Evolutionary conservation across 352 stramenopile species (phyloP).

Genomic region (Aphanomyces astaci): DNA sequence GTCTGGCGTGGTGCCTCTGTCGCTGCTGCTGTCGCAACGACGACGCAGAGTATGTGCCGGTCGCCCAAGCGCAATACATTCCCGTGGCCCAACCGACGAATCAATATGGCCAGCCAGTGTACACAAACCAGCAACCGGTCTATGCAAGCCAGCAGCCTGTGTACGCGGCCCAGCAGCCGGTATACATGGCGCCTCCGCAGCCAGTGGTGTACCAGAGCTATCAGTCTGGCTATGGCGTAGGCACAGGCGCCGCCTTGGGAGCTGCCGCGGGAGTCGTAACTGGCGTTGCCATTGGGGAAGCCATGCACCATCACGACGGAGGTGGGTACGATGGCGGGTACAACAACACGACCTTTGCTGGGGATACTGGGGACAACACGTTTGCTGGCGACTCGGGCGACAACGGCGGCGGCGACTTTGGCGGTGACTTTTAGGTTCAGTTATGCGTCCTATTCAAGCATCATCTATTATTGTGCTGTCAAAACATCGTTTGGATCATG

Average conservation of each 20-base stretch:
- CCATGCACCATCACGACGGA: neutral
- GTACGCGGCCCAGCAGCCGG: neutral
- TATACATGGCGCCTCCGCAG: neutral
- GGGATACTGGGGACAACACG: neutral
- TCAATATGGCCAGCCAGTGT: neutral
- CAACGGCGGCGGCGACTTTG: constrained; percentile 7
- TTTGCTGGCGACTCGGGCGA: constrained; percentile 2
- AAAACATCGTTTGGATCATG: too few relatives aligned
- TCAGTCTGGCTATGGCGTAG: neutral
- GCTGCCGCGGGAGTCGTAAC: neutral
- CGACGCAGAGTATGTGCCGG: neutral
- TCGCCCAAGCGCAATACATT: neutral
- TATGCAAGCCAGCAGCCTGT: neutral
- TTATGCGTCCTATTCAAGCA: too few relatives aligned
- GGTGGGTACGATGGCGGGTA: neutral
- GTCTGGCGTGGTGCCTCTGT: neutral
- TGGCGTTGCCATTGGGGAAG: neutral
- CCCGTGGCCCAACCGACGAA: neutral
- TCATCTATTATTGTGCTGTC: too few relatives aligned
- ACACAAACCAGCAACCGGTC: neutral
- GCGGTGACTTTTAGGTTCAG: constrained; percentile 17
- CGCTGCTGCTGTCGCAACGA: neutral
- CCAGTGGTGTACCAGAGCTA: constrained; percentile 1
- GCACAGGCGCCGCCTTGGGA: neutral
- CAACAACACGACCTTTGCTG: neutral